phyloP scores from a whole-genome alignment of 257 asterid species.

The Avicennia marina region DNA sequence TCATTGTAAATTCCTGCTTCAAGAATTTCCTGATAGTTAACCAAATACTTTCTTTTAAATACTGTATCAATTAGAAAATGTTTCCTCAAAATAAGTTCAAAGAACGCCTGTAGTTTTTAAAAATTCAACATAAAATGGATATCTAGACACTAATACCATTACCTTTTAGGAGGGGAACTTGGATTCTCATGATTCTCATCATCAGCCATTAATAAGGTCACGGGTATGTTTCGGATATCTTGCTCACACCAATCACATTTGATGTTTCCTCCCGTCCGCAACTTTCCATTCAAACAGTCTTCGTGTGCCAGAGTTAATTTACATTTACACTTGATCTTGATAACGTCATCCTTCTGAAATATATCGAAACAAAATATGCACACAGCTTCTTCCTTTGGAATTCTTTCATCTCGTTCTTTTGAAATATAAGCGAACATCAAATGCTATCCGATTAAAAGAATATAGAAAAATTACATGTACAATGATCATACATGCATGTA shows the following conservation, averaged over 20 bases:
- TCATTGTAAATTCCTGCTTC: too few species aligned
- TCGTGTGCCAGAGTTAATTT: neutral
- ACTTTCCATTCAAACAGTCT: neutral
- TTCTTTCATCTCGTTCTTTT: neutral
- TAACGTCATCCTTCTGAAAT: neutral
- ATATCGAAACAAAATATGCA: neutral
- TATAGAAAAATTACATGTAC: too few species aligned
- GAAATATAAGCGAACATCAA: neutral
- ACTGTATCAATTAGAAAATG: too few species aligned
- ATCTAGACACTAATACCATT: too few species aligned
- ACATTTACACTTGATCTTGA: neutral
- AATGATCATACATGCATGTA: too few species aligned
- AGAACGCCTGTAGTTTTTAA: too few species aligned
- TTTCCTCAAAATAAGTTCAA: too few species aligned
- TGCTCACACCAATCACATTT: neutral
- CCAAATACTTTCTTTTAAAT: too few species aligned
- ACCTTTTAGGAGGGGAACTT: neutral
- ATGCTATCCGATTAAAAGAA: neutral
- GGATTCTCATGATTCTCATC: neutral
- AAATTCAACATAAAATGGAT: too few species aligned
- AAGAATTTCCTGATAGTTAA: too few species aligned
- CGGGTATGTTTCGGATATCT: neutral
- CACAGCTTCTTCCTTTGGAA: neutral
- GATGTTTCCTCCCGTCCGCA: neutral
- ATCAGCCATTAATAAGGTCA: neutral